A percentile compares a stretch with the other conserved stretches of the same genome.
phyloP scores from a whole-genome alignment of 164 flowering plant genomes.

The Vitis labrusca region DNA sequence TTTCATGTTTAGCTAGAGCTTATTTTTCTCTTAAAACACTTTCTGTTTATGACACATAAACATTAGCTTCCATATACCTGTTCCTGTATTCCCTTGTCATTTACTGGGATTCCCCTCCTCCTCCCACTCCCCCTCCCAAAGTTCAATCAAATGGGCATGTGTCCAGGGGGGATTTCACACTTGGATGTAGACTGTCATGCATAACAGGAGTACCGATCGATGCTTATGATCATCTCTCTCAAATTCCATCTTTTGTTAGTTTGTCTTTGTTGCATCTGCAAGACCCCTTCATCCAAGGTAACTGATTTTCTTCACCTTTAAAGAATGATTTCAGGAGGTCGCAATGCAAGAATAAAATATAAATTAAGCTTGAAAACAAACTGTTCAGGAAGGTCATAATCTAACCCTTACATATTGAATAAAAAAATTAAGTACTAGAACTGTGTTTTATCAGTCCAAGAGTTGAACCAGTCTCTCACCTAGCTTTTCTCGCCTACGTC shows the following conservation, averaged over 20 bases:
- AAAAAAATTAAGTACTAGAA: too few relatives aligned
- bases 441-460: too few relatives aligned
- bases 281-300: not conserved
- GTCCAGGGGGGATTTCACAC: not conserved
- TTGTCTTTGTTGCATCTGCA: slow-evolving; percentile 9
- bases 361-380: not conserved
- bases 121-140: too few relatives aligned
- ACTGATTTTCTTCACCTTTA: too few relatives aligned
- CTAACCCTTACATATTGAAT: too few relatives aligned
- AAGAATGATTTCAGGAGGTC: not conserved
- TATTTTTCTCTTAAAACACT: too few relatives aligned
- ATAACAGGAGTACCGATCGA: not conserved
- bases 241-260: slow-evolving; percentile 15
- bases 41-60: too few relatives aligned
- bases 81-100: too few relatives aligned
- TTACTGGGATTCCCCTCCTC: too few relatives aligned
- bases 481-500: slow-evolving; percentile 21
- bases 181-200: slow-evolving; percentile 15
- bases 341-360: not conserved
- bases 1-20: too few relatives aligned
- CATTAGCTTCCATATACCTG: too few relatives aligned
- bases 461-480: slow-evolving; percentile 5
- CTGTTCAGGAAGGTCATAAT: too few relatives aligned
- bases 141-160: not conserved
- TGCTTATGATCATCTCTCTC: not conserved